A percentile compares a stretch with the other conserved stretches of the same genome.
Conservation (phyloP, 306 rosid genomes). For the Quercus rubra region DNA sequence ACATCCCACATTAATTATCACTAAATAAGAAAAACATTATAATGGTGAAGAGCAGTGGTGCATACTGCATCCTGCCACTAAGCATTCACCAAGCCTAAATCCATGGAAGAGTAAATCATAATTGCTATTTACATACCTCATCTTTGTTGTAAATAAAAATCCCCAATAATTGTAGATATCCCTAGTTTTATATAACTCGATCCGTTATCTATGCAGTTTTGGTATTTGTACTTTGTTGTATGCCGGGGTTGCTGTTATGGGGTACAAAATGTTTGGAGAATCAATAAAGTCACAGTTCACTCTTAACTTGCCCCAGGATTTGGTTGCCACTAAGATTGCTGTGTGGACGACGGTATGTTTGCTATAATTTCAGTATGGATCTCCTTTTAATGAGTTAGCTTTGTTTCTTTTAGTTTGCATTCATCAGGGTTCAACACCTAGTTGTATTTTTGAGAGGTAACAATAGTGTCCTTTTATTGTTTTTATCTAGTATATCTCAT, state of each 20-base stretch:
- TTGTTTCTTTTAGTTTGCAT: neutral
- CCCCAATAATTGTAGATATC: neutral
- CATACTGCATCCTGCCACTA: neutral
- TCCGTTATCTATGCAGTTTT: conserved; percentile 46
- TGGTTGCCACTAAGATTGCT: conserved; percentile 88
- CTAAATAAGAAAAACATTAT: neutral
- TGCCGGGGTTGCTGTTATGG: conserved; percentile 88
- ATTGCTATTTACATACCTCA: neutral
- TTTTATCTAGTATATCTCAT: neutral
- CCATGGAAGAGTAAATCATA: too few relatives aligned
- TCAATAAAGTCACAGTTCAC: conserved; percentile 78
- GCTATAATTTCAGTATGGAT: conserved; percentile 7
- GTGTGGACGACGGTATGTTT: conserved; percentile 92
- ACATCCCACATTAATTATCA: neutral
- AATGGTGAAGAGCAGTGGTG: neutral
- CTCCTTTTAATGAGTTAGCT: neutral
- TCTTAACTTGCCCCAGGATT: conserved; percentile 80
- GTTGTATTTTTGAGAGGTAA: neutral
- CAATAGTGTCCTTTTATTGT: neutral
- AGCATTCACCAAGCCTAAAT: neutral
- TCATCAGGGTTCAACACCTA: neutral
- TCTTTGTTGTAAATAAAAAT: neutral
- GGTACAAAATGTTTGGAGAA: conserved; percentile 96
- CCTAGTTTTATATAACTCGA: neutral
- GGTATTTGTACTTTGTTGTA: conserved; percentile 65